Conservation (phyloP, 2,329 filamentous ascomycete species). For the Paraphaeosphaeria sporulosa region DNA sequence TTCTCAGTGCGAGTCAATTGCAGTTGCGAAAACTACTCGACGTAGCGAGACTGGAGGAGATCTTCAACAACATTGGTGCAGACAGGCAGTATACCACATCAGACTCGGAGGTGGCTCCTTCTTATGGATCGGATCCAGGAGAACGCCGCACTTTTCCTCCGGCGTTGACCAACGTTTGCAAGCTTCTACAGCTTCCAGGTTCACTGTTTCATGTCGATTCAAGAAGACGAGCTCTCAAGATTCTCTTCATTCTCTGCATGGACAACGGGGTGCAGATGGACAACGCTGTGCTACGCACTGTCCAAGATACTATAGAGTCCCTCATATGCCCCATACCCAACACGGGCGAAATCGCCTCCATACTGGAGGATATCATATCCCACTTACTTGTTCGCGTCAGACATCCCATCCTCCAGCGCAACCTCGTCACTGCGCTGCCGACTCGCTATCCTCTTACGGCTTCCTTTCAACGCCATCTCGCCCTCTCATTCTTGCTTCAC, state of each 20-base stretch:
- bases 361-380: conserved; percentile 34
- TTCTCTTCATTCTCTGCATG: conserved; percentile 40
- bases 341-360: conserved; percentile 27
- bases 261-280: conserved; percentile 41
- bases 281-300: conserved; percentile 21
- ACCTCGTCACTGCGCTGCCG: conserved; percentile 67
- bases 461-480: conserved; percentile 71
- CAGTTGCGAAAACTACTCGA: conserved; percentile 50
- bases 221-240: conserved; percentile 30
- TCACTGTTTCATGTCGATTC: conserved; percentile 33
- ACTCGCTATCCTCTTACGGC: conserved; percentile 59
- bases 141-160: conserved; percentile 25
- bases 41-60: conserved; percentile 50
- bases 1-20: conserved; percentile 34
- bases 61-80: conserved; percentile 69
- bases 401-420: conserved; percentile 62
- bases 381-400: conserved; percentile 48
- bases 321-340: conserved; percentile 38
- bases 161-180: conserved; percentile 31
- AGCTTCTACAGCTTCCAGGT: conserved; percentile 35
- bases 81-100: conserved; percentile 30
- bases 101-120: conserved; percentile 12
- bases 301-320: conserved; percentile 44
- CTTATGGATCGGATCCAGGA: conserved; percentile 17
- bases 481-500: conserved; percentile 68